A percentile compares a stretch with the other conserved stretches of the same genome.
These are phyloP conservation scores for Nigrospora oryzae DNA, from an alignment of 2,329 filamentous ascomycete genomes.

Conservation along the genomic window DNA sequence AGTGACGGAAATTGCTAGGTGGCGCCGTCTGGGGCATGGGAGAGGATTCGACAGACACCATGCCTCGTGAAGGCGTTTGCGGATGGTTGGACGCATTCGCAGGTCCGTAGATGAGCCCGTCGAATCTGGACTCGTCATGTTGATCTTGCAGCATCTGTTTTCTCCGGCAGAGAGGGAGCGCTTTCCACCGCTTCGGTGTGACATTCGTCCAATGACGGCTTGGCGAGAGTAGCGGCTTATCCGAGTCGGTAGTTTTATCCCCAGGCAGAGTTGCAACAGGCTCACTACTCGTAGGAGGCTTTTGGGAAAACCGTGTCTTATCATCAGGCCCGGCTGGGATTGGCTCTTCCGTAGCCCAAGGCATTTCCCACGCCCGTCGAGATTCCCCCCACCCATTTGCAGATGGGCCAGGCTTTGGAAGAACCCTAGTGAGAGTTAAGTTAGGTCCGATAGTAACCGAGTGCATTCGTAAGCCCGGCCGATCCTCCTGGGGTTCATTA, in stretches of 20 bases:
- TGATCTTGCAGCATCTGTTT: slow-evolving; percentile 12
- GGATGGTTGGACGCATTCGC: slow-evolving; percentile 17
- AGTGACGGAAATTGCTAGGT: slow-evolving; percentile 29
- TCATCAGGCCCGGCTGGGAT: too few relatives aligned
- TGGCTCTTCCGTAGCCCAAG: too few relatives aligned
- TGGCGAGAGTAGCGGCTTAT: not conserved
- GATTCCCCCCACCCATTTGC: too few relatives aligned
- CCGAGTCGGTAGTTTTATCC: not conserved
- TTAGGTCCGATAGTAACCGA: too few relatives aligned
- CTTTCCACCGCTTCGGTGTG: slow-evolving; percentile 1
- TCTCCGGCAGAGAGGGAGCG: slow-evolving; percentile 4
- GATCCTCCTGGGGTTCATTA: too few relatives aligned
- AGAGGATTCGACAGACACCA: too few relatives aligned
- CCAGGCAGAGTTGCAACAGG: not conserved
- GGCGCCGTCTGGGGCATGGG: slow-evolving; percentile 8
- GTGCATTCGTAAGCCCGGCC: too few relatives aligned
- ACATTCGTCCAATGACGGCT: not conserved
- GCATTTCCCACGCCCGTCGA: too few relatives aligned
- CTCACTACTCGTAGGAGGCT: too few relatives aligned
- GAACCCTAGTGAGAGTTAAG: too few relatives aligned
- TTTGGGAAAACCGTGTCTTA: too few relatives aligned
- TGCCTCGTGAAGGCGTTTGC: slow-evolving; percentile 4
- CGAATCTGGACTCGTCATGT: slow-evolving; percentile 21
- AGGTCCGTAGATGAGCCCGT: slow-evolving; percentile 29
- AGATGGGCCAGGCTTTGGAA: too few relatives aligned